These are phyloP conservation scores for Nyssa sinensis DNA, from an alignment of 148 eudicot genomes.

Conservation along the genomic window DNA sequence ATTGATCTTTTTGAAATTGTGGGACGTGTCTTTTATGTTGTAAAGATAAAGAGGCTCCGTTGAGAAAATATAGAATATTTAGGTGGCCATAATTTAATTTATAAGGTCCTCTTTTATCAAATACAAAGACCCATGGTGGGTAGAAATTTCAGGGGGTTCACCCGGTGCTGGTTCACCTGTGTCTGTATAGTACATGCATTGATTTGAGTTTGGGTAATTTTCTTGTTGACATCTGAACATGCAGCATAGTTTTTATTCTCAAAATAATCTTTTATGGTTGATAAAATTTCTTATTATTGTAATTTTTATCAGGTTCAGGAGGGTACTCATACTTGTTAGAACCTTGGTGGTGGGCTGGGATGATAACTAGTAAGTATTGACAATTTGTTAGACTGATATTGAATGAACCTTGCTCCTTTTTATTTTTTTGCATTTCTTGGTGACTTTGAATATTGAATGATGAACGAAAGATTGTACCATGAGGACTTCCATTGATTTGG, in stretches of 20 bases:
- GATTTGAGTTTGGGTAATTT: constrained; percentile 8
- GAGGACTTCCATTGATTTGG: too few species aligned
- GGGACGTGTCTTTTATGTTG: background rate
- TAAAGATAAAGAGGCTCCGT: background rate
- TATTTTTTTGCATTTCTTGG: background rate
- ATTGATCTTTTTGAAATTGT: background rate
- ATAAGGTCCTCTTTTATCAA: background rate
- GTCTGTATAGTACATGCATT: too few species aligned
- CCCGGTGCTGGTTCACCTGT: too few species aligned
- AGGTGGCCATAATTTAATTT: background rate
- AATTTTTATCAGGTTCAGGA: constrained; percentile 62
- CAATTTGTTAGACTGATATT: background rate
- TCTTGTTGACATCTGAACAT: background rate
- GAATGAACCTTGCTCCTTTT: background rate
- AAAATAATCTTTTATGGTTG: background rate
- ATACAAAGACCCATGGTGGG: too few species aligned
- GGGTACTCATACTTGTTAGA: constrained; percentile 76
- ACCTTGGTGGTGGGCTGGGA: constrained; percentile 99
- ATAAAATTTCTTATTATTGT: too few species aligned
- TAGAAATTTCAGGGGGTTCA: background rate
- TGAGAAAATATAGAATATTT: background rate
- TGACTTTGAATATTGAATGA: background rate
- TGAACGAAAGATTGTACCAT: too few species aligned
- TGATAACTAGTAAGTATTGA: constrained; percentile 68
- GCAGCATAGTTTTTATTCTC: background rate